phyloP scores from a whole-genome alignment of 2,329 filamentous ascomycete genomes.

The Leptographium wingfieldii region DNA sequence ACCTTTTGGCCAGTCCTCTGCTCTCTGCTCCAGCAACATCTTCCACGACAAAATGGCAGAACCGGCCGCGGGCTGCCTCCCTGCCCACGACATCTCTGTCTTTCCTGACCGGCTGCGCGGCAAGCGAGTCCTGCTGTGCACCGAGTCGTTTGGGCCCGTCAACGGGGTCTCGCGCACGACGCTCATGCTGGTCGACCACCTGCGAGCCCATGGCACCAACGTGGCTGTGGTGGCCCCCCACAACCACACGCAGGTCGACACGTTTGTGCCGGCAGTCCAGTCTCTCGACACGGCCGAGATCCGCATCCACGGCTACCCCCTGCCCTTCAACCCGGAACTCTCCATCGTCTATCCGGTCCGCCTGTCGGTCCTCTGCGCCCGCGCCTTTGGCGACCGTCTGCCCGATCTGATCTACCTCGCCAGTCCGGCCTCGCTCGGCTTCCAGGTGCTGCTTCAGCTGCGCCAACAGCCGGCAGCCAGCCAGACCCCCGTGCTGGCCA shows the following conservation, averaged over 20 bases:
- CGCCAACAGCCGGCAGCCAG: conserved; percentile 41
- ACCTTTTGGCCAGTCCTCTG: too few relatives aligned
- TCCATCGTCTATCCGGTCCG: conserved; percentile 58
- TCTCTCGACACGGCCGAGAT: conserved; percentile 31
- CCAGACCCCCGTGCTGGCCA: conserved; percentile 50
- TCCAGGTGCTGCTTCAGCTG: conserved; percentile 58
- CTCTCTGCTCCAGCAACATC: too few relatives aligned
- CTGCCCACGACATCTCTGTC: conserved; percentile 25
- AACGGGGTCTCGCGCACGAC: conserved; percentile 64
- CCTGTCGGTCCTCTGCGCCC: conserved; percentile 45
- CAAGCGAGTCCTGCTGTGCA: conserved; percentile 53
- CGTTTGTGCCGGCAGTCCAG: conserved; percentile 32
- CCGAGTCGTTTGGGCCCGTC: conserved; percentile 59
- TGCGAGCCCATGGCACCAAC: conserved; percentile 49
- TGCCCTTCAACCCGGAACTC: conserved; percentile 60
- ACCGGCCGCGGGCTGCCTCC: background rate
- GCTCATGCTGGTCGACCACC: conserved; percentile 54
- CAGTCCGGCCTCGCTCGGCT: conserved; percentile 56
- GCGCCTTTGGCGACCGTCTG: conserved; percentile 39
- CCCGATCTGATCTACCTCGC: conserved; percentile 60
- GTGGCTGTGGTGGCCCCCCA: conserved; percentile 55
- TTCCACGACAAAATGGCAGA: background rate
- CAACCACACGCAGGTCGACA: conserved; percentile 40
- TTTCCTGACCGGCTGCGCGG: conserved; percentile 40
- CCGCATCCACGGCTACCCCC: conserved; percentile 49